These are phyloP conservation scores for Yamadazyma songkhlaensis DNA, from an alignment of 1,139 yeast genomes.

Conservation along the genomic window DNA sequence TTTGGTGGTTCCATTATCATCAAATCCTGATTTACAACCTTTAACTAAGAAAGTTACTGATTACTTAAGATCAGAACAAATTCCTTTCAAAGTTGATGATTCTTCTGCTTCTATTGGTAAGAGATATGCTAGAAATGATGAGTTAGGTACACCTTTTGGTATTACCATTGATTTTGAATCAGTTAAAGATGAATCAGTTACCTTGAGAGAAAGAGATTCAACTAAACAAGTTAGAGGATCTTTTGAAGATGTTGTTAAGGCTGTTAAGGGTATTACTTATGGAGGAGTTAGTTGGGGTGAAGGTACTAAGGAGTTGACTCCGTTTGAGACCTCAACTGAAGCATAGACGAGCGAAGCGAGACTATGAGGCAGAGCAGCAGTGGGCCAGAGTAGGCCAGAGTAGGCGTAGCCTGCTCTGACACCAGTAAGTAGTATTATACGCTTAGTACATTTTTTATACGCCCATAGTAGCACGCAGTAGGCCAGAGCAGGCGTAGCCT, in stretches of 20 bases:
- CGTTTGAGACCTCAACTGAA: conserved; percentile 51
- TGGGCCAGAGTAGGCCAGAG: no score
- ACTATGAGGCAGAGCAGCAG: no score
- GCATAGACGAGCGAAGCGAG: no score
- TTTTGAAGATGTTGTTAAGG: conserved; percentile 70
- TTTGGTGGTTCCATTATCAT: conserved; percentile 88
- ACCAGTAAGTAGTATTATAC: no score
- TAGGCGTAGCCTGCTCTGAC: no score
- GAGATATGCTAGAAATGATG: conserved; percentile 98
- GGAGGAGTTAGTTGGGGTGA: conserved; percentile 77
- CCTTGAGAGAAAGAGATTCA: conserved; percentile 97
- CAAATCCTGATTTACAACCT: conserved; percentile 77
- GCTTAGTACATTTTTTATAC: no score
- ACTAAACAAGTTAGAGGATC: conserved; percentile 97
- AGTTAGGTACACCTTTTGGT: conserved; percentile 99
- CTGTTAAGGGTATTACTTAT: conserved; percentile 75
- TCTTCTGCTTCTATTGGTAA: conserved; percentile 98
- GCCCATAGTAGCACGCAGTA: no score
- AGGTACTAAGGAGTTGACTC: conserved; percentile 68
- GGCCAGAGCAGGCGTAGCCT: no score
- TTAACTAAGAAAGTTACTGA: conserved; percentile 67
- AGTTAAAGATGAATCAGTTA: conserved; percentile 82
- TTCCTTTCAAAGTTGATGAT: conserved; percentile 96
- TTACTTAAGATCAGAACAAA: conserved; percentile 72
- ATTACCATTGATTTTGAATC: conserved; percentile 97